Conservation (phyloP, 108 stramenopile species). For the Pseudonitzschia pungens region DNA sequence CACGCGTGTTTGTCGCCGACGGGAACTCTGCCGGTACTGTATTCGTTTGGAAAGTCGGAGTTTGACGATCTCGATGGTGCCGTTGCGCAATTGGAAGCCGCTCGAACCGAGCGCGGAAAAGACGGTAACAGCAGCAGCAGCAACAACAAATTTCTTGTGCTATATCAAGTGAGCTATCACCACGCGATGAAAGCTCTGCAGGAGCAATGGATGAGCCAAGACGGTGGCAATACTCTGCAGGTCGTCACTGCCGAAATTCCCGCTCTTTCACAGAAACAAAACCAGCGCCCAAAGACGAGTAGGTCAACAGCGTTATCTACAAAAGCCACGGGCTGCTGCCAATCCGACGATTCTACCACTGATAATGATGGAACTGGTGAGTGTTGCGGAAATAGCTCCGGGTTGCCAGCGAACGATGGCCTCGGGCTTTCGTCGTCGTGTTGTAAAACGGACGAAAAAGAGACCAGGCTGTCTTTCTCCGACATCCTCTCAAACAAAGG, state of each 20-base stretch:
- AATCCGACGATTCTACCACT: slow-evolving; percentile 4
- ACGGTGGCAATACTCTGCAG: slow-evolving; percentile 1
- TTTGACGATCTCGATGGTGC: slow-evolving; percentile 30
- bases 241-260: slow-evolving; percentile 37
- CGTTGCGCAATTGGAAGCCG: slow-evolving; percentile 14
- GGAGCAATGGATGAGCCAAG: slow-evolving; percentile 27
- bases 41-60: slow-evolving; percentile 65
- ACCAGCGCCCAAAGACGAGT: slow-evolving; percentile 1
- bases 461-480: not conserved
- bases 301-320: not conserved
- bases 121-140: not conserved
- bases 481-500: not conserved
- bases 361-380: slow-evolving; percentile 6
- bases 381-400: slow-evolving; percentile 12
- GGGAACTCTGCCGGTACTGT: slow-evolving; percentile 65
- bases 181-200: slow-evolving; percentile 67
- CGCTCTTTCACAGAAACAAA: not conserved
- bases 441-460: not conserved
- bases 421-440: not conserved
- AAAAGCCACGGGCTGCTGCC: not conserved
- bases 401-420: not conserved
- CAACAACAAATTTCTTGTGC: slow-evolving; percentile 50
- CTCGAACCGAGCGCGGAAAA: slow-evolving; percentile 13
- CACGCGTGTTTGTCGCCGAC: slow-evolving; percentile 79
- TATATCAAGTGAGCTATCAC: slow-evolving; percentile 85